Evolutionary conservation across 768 basidiomycete species (phyloP).

Genomic region (Psilocybe subaeruginosa): DNA sequence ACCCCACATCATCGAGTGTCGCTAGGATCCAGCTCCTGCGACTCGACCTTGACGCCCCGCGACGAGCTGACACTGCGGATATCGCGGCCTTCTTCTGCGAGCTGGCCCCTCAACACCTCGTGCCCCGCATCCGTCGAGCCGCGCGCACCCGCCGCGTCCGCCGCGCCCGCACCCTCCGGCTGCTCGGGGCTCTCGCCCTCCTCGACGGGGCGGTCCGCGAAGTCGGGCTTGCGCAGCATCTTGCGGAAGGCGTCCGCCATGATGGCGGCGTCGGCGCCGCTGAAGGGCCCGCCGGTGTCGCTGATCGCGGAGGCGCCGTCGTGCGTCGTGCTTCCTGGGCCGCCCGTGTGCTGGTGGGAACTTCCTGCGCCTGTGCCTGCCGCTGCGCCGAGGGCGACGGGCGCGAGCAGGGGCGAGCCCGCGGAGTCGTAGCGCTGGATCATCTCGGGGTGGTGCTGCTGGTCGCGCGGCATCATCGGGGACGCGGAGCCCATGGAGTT

Average conservation of each 20-base stretch:
- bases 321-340: slow-evolving; percentile 36
- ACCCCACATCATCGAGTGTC: slow-evolving; percentile 1
- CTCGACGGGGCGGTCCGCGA: slow-evolving; percentile 68
- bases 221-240: slow-evolving; percentile 88
- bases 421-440: slow-evolving; percentile 28
- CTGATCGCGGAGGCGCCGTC: slow-evolving; percentile 80
- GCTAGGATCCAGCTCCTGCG: neutral
- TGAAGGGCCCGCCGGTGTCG: slow-evolving; percentile 73
- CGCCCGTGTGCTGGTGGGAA: slow-evolving; percentile 22
- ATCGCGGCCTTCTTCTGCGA: slow-evolving; percentile 90
- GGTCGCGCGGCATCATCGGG: slow-evolving; percentile 76
- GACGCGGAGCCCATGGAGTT: slow-evolving; percentile 80
- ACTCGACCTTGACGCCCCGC: slow-evolving; percentile 75
- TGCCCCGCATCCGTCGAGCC: slow-evolving; percentile 6
- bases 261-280: slow-evolving; percentile 85
- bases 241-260: slow-evolving; percentile 93
- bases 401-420: slow-evolving; percentile 32
- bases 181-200: slow-evolving; percentile 61
- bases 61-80: slow-evolving; percentile 83
- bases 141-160: slow-evolving; percentile 2
- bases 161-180: slow-evolving; percentile 31
- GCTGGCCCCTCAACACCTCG: slow-evolving; percentile 63
- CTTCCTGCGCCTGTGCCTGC: slow-evolving; percentile 15
- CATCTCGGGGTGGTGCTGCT: slow-evolving; percentile 21
- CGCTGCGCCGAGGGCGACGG: slow-evolving; percentile 14